These are phyloP conservation scores for Hibiscus syriacus DNA, from an alignment of 345 rosid species.

Conservation along the genomic window DNA sequence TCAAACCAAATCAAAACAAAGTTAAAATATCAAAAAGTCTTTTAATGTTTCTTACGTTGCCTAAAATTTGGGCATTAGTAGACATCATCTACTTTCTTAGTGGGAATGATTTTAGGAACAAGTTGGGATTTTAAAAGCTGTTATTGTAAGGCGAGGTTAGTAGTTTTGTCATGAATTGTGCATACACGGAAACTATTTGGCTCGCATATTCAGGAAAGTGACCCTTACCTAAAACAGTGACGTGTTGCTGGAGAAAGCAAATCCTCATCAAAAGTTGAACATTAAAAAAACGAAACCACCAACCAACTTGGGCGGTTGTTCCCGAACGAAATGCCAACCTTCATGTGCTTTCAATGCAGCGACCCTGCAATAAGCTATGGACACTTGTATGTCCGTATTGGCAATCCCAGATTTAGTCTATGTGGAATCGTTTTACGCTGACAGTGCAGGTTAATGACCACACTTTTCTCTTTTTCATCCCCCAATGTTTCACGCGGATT, in stretches of 20 bases:
- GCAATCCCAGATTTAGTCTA: neutral
- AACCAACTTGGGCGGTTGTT: slow-evolving; percentile 5
- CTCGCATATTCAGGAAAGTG: neutral
- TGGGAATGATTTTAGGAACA: neutral
- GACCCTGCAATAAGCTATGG: neutral
- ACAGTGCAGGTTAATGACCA: neutral
- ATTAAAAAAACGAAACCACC: neutral
- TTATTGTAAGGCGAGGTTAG: too few species aligned
- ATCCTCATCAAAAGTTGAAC: neutral
- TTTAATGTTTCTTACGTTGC: neutral
- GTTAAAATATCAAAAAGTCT: too few species aligned
- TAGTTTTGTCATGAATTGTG: neutral
- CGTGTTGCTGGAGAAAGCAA: slow-evolving; percentile 3
- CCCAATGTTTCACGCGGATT: too few species aligned
- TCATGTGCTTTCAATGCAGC: neutral
- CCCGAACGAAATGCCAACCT: neutral
- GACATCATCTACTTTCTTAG: neutral
- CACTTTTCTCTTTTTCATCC: neutral
- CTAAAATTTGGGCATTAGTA: neutral
- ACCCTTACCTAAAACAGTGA: slow-evolving; percentile 3
- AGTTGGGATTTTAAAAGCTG: neutral
- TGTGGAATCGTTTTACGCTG: slow-evolving; percentile 10
- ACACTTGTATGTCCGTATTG: neutral
- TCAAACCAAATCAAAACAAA: too few species aligned
- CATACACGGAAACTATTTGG: neutral